Evolutionary conservation across 176 grass and related monocot species (phyloP).

Genomic region (Carex myosuroides): DNA sequence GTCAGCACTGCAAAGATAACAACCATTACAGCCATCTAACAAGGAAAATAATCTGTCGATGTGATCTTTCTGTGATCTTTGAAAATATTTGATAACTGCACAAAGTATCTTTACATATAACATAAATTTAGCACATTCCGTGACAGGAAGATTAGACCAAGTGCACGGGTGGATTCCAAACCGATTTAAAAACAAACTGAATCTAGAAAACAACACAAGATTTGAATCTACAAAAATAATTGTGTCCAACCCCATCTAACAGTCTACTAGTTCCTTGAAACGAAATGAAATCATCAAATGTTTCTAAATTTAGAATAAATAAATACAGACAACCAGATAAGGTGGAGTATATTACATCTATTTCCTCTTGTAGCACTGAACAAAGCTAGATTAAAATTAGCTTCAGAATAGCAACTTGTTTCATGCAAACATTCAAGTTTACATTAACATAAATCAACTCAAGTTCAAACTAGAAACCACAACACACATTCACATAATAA

Average conservation of each 20-base stretch:
- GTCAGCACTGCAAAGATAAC: neutral
- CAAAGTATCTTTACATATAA: neutral
- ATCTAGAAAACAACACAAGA: neutral
- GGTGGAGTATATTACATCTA: neutral
- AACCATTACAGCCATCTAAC: neutral
- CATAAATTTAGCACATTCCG: neutral
- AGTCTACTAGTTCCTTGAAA: neutral
- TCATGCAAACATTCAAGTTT: constrained; percentile 49
- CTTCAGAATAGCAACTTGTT: constrained; percentile 32
- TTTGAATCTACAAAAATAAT: neutral
- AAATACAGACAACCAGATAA: neutral
- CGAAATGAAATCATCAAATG: neutral
- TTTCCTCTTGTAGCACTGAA: neutral
- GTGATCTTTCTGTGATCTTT: neutral
- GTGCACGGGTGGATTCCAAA: neutral
- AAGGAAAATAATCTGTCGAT: neutral
- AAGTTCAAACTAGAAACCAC: constrained; percentile 8
- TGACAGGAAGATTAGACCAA: neutral
- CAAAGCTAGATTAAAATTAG: constrained; percentile 17
- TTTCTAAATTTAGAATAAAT: neutral
- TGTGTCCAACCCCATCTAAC: neutral
- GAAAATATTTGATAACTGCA: neutral
- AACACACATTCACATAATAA: constrained; percentile 29
- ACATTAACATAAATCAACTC: constrained; percentile 32
- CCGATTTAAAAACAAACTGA: neutral